phyloP scores from a whole-genome alignment of 208 protist genomes.

The Leishmania tarentolae region DNA sequence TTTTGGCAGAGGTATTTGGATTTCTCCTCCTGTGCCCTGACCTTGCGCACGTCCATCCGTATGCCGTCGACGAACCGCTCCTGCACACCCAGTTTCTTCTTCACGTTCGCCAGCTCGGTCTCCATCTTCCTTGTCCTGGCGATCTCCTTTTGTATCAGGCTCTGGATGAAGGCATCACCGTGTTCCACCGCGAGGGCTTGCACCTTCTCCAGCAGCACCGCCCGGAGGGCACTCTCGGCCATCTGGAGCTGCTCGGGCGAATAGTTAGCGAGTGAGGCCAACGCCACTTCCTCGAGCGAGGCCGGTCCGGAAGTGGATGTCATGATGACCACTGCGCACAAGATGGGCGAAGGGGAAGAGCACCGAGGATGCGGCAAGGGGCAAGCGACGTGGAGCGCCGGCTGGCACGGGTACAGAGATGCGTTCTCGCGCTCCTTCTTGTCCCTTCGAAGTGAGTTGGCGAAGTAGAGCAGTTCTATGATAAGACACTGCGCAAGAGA shows the following conservation, averaged over 20 bases:
- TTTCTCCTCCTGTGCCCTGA: slow-evolving; percentile 29
- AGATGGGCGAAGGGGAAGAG: neutral
- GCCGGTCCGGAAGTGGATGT: slow-evolving; percentile 7
- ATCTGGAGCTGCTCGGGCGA: slow-evolving; percentile 30
- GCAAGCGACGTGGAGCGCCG: neutral
- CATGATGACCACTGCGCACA: slow-evolving; percentile 2
- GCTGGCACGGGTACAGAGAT: neutral
- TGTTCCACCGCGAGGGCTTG: slow-evolving; percentile 46
- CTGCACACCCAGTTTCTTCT: slow-evolving; percentile 49
- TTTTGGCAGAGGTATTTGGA: slow-evolving; percentile 48
- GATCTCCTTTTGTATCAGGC: slow-evolving; percentile 71
- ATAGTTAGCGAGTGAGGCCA: slow-evolving; percentile 17
- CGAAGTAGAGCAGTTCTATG: neutral
- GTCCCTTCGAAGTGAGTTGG: neutral
- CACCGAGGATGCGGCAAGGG: neutral
- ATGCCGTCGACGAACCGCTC: slow-evolving; percentile 41
- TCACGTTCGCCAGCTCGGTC: slow-evolving; percentile 56
- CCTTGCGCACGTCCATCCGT: slow-evolving; percentile 33
- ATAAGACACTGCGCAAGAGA: neutral
- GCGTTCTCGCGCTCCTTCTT: neutral
- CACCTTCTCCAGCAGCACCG: slow-evolving; percentile 34
- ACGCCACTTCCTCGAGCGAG: slow-evolving; percentile 11
- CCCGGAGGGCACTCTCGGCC: slow-evolving; percentile 37
- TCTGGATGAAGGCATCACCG: slow-evolving; percentile 64
- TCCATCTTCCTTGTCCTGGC: slow-evolving; percentile 68